Conservation (phyloP, 345 rosid species). For the Euphorbia lathyris region DNA sequence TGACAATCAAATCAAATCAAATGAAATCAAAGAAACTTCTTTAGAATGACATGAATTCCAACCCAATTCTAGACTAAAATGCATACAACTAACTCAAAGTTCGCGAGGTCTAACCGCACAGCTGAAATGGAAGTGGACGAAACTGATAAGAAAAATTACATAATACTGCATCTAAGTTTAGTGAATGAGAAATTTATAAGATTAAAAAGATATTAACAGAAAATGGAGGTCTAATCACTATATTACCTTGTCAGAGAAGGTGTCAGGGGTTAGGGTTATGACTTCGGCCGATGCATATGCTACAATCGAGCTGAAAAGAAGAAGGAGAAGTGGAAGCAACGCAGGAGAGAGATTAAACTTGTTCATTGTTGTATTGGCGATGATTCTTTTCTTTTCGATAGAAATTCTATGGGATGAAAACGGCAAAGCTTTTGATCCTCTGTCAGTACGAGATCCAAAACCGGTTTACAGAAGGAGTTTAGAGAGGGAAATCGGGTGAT, state of each 20-base stretch:
- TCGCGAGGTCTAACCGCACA: no score
- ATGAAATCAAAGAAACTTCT: no score
- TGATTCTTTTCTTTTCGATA: not conserved
- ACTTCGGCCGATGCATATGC: constrained; percentile 56
- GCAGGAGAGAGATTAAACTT: constrained; percentile 16
- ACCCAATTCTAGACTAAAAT: not conserved
- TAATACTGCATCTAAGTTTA: not conserved
- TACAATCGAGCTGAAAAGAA: constrained; percentile 28
- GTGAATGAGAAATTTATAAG: not conserved
- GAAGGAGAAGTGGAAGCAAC: constrained; percentile 15
- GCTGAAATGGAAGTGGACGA: no score
- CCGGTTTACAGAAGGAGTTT: constrained; percentile 1
- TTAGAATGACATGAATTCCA: not conserved
- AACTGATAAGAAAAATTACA: no score
- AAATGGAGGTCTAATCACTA: not conserved
- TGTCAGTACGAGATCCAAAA: not conserved
- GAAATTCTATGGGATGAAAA: not conserved
- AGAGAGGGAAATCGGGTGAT: no score
- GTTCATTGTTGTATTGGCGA: constrained; percentile 19
- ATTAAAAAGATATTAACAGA: not conserved
- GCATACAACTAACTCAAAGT: not conserved
- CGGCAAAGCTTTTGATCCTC: not conserved
- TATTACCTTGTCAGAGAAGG: constrained; percentile 90
- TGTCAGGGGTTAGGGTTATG: constrained; percentile 77
- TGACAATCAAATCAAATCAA: not conserved